Evolutionary conservation across 2,329 filamentous ascomycete genomes (phyloP).

Genomic region (Aureobasidium vineae): DNA sequence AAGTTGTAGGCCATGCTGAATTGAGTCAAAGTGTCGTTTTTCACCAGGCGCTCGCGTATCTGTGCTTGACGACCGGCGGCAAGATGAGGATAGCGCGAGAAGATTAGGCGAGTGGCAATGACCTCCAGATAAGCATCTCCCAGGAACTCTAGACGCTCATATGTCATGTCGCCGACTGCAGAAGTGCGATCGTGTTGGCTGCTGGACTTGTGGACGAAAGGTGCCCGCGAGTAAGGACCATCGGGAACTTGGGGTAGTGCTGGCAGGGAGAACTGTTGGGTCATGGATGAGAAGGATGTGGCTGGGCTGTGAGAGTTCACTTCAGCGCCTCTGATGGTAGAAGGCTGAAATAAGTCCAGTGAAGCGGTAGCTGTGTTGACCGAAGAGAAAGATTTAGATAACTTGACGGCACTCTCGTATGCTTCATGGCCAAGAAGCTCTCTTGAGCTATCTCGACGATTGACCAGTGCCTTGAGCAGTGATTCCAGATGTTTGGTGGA

Average conservation of each 20-base stretch:
- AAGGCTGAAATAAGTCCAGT: conserved; percentile 19
- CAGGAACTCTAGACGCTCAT: conserved; percentile 84
- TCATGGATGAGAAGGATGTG: conserved; percentile 18
- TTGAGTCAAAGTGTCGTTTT: conserved; percentile 71
- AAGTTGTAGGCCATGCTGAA: conserved; percentile 72
- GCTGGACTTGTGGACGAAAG: conserved; percentile 39
- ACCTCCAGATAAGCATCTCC: conserved; percentile 84
- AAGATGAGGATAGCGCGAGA: conserved; percentile 65
- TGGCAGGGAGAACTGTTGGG: conserved; percentile 32
- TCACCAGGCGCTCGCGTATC: conserved; percentile 73
- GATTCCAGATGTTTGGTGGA: conserved; percentile 17
- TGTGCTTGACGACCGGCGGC: conserved; percentile 69
- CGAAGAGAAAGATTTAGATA: conserved; percentile 14
- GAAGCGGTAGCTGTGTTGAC: conserved; percentile 19
- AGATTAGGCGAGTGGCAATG: conserved; percentile 72
- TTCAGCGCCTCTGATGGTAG: conserved; percentile 5
- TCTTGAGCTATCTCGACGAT: background rate
- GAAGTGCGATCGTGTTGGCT: conserved; percentile 31
- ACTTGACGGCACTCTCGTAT: conserved; percentile 11
- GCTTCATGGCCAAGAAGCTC: conserved; percentile 20
- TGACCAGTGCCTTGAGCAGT: conserved; percentile 12
- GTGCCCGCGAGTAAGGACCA: conserved; percentile 32
- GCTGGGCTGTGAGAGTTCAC: conserved; percentile 29
- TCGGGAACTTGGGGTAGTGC: conserved; percentile 34
- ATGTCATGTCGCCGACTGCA: conserved; percentile 46